A percentile compares a stretch with the other conserved stretches of the same genome.
These are phyloP conservation scores for Cajanus cajan DNA, from an alignment of 306 rosid genomes.

Conservation along the genomic window DNA sequence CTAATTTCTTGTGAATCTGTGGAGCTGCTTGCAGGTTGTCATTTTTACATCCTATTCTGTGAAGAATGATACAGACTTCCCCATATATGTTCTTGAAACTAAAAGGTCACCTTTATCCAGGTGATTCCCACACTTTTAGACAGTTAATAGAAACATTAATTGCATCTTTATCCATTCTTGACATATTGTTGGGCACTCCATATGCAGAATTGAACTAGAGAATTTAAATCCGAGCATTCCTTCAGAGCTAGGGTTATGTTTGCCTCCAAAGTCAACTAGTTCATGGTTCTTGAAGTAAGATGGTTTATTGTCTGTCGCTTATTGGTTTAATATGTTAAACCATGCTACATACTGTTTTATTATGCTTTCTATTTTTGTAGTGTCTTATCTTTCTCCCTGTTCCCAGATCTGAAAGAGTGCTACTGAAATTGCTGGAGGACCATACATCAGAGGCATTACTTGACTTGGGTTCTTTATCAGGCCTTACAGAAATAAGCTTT, in stretches of 20 bases:
- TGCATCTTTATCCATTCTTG: conserved; percentile 22
- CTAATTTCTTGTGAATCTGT: conserved; percentile 30
- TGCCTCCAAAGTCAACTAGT: conserved; percentile 66
- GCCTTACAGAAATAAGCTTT: conserved; percentile 83
- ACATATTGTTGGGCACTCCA: conserved; percentile 29
- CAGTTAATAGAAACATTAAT: conserved; percentile 11
- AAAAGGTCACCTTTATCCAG: conserved; percentile 65
- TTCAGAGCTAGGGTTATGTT: conserved; percentile 65
- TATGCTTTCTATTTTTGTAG: conserved; percentile 19
- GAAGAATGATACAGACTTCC: conserved; percentile 70
- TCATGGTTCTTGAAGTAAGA: conserved; percentile 94
- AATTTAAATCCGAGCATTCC: conserved; percentile 45
- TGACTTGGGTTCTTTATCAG: conserved; percentile 86
- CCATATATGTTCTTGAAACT: conserved; percentile 62
- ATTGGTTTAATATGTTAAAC: conserved; percentile 18
- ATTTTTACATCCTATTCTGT: conserved; percentile 77
- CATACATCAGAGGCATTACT: conserved; percentile 64
- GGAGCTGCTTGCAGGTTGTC: conserved; percentile 61
- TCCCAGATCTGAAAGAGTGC: conserved; percentile 72
- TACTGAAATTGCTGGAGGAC: conserved; percentile 60
- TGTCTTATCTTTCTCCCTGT: conserved; percentile 24
- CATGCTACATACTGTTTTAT: conserved; percentile 25
- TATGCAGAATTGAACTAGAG: conserved; percentile 62
- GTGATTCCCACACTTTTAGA: conserved; percentile 40
- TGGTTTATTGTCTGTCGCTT: conserved; percentile 17